Evolutionary conservation across 2,329 filamentous ascomycete species (phyloP).

Genomic region (Microsporum canis): DNA sequence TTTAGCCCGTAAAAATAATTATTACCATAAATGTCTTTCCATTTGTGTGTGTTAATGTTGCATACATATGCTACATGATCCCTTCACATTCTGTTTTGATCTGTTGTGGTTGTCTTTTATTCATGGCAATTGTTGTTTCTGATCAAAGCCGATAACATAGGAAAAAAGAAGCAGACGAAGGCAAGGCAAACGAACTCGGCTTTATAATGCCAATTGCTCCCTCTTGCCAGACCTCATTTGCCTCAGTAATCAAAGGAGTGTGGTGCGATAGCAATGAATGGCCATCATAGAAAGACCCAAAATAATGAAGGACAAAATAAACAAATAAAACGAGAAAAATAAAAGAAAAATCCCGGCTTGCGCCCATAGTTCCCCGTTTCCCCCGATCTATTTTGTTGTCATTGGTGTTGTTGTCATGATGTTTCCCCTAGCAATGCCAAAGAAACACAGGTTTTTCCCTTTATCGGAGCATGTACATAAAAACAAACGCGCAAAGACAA

Average conservation of each 20-base stretch:
- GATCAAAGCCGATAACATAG: not conserved
- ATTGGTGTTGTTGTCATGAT: slow-evolving; percentile 1
- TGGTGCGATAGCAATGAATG: not conserved
- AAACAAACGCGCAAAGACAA: slow-evolving; percentile 4
- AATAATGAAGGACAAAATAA: not conserved
- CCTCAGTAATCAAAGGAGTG: not conserved
- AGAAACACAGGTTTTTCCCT: slow-evolving; percentile 4
- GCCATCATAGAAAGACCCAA: not conserved
- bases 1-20: not conserved
- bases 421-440: not conserved
- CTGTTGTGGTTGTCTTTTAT: not conserved
- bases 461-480: not conserved
- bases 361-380: not conserved
- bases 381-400: slow-evolving; percentile 1
- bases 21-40: not conserved
- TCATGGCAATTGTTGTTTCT: not conserved
- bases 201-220: not conserved
- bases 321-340: not conserved
- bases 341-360: not conserved
- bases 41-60: not conserved
- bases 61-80: not conserved
- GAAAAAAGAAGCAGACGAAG: not conserved
- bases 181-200: not conserved
- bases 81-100: not conserved
- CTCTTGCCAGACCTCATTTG: not conserved